Evolutionary conservation across 257 asterid genomes (phyloP), one percentile per base, ranked within the genome.

Genomic region (Marsdenia floribunda): DNA sequence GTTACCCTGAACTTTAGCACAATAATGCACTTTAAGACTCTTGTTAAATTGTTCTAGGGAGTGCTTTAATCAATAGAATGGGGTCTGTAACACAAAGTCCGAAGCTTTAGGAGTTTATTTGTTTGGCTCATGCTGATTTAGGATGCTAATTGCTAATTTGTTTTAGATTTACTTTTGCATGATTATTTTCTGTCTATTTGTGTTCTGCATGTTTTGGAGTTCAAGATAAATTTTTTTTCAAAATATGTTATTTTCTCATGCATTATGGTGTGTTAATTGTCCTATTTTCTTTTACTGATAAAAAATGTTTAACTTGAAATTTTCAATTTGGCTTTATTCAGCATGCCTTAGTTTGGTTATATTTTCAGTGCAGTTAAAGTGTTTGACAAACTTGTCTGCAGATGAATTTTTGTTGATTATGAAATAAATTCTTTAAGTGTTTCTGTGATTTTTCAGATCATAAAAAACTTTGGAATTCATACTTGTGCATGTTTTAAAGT

Each of bases 391-490:
- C 29, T n/a, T 69, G 64, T 47, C 35, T 42, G 76, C 78, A 59
- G 61, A 68, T 22, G 4, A 50, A 14, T 16, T 44, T 73, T 55
- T 4, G 46, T 46, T 68, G 16, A 6, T 12, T 73, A 50, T 44
- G 22, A 29, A 19, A 38, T 5, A 68, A 65, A 63, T 64, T 46
- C n/a, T 11, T 19, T 7, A 38, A 35, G 47, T 0, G 15, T 57
- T 74, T 81, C 73, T 55, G 66, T 74, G 67, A 38, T 76, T 67
- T 55, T 66, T 42, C 68, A 59, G 12, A 47, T 42, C 68, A 47
- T 72, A 72, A 75, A 49, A 72, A 75, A 49, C 46, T 68, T 72
- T 75, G 66, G 58, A 82, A 73, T 74, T 21, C 15, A 35, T 70
- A 14, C 47, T 64, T 47, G 55, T 26, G 46, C 35, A 18, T 74